Conservation (phyloP, 345 rosid species). For the Xanthoceras sorbifolium region DNA sequence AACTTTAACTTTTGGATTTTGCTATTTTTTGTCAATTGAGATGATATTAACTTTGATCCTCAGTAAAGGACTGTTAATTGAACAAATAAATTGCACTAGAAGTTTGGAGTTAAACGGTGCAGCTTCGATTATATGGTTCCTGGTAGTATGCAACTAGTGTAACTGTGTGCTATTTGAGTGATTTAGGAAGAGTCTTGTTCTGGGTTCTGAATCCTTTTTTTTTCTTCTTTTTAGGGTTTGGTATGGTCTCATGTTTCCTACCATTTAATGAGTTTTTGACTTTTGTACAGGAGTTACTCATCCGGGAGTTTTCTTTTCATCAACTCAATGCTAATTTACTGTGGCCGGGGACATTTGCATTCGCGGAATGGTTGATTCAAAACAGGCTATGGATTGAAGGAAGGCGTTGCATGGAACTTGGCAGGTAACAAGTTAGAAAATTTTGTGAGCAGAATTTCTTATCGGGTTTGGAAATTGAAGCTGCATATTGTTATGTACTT, state of each 20-base stretch:
- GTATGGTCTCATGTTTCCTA: neutral
- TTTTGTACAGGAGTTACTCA: slow-evolving; percentile 60
- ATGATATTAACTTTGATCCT: neutral
- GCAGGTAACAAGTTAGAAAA: slow-evolving; percentile 53
- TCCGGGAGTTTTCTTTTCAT: slow-evolving; percentile 88
- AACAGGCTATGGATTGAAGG: slow-evolving; percentile 49
- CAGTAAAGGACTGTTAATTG: neutral
- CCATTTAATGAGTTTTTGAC: slow-evolving; percentile 15
- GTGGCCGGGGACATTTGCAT: slow-evolving; percentile 95
- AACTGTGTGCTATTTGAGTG: neutral
- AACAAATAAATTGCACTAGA: neutral
- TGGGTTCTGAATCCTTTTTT: neutral
- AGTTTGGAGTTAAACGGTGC: neutral
- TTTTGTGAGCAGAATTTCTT: neutral
- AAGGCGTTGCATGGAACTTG: slow-evolving; percentile 78
- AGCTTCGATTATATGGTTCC: neutral
- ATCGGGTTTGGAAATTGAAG: neutral
- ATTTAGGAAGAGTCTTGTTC: neutral
- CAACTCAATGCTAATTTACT: slow-evolving; percentile 94
- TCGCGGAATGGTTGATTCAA: slow-evolving; percentile 84
- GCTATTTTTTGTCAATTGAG: neutral
- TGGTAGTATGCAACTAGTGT: neutral
- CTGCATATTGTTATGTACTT: neutral
- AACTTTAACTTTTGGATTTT: neutral
- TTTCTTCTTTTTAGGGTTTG: neutral